phyloP scores from a whole-genome alignment of 495 filamentous ascomycete species.

The Physcia stellaris region DNA sequence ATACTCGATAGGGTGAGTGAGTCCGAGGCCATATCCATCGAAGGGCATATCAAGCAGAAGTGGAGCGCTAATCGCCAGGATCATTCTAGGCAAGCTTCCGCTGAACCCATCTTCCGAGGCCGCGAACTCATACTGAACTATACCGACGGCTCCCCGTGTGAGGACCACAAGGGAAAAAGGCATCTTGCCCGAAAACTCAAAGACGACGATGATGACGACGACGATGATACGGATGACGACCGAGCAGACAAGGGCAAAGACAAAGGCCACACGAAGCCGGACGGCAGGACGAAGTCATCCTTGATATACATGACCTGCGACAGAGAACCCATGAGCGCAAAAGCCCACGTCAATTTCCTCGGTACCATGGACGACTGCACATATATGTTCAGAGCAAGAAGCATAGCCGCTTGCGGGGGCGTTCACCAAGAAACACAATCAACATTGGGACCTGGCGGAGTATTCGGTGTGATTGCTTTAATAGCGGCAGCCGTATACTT shows the following conservation, averaged over 20 bases:
- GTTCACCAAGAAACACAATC: conserved; percentile 44
- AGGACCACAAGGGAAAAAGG: conserved; percentile 24
- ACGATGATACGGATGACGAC: conserved; percentile 22
- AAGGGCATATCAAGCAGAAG: too few species aligned
- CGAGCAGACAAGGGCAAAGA: conserved; percentile 25
- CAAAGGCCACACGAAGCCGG: conserved; percentile 32
- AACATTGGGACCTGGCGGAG: conserved; percentile 60
- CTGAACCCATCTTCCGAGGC: conserved; percentile 61
- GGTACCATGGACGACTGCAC: conserved; percentile 77
- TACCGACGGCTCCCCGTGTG: conserved; percentile 75
- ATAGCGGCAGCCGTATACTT: conserved; percentile 82
- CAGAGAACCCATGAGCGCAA: conserved; percentile 46
- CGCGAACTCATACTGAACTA: conserved; percentile 89
- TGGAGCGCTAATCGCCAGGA: too few species aligned
- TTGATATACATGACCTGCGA: conserved; percentile 92
- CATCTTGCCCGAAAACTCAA: conserved; percentile 27
- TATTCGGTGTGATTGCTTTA: conserved; percentile 78
- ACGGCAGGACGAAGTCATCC: conserved; percentile 59
- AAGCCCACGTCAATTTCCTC: conserved; percentile 63
- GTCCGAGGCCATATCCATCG: background rate
- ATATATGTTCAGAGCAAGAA: conserved; percentile 96
- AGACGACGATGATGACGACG: conserved; percentile 17
- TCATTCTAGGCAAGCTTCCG: conserved; percentile 53
- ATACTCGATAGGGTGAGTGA: conserved; percentile 70
- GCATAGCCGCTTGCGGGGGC: conserved; percentile 68